These are phyloP conservation scores for Coemansia sp. DNA, from an alignment of 192 early-diverging fungal genomes.

Conservation along the genomic window DNA sequence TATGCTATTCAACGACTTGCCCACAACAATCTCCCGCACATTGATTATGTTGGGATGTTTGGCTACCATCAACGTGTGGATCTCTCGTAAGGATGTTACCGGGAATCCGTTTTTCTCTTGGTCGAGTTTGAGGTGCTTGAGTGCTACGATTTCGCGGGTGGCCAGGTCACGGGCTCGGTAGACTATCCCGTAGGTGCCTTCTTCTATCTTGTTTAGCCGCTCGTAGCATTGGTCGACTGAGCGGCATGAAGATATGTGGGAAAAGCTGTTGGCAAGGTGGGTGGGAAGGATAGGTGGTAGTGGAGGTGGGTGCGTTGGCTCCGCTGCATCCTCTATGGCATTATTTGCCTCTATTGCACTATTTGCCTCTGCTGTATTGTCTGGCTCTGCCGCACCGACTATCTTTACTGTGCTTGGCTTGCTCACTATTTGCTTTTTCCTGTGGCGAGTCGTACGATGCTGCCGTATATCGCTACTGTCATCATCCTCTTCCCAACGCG, in stretches of 20 bases:
- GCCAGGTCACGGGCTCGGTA: constrained; percentile 81
- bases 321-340: neutral
- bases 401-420: no score
- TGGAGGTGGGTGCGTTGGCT: neutral
- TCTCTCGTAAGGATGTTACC: constrained; percentile 73
- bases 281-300: constrained; percentile 13
- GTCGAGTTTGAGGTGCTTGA: constrained; percentile 75
- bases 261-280: constrained; percentile 11
- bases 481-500: constrained; percentile 9
- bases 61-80: constrained; percentile 69
- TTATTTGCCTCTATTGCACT: neutral
- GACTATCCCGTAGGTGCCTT: constrained; percentile 95
- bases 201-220: constrained; percentile 93
- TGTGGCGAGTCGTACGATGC: neutral
- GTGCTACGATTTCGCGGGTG: constrained; percentile 77
- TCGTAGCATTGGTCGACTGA: constrained; percentile 66
- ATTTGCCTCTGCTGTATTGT: neutral
- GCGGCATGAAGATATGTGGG: constrained; percentile 26
- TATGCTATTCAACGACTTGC: constrained; percentile 60
- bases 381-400: neutral
- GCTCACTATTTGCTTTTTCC: no score
- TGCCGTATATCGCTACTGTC: neutral
- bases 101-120: constrained; percentile 80
- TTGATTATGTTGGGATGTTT: constrained; percentile 84
- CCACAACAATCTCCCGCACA: constrained; percentile 74